A percentile compares a stretch with the other conserved stretches of the same genome.
These are phyloP conservation scores for Suhomyces bokatorum DNA, from an alignment of 1,139 yeast species.

Conservation along the genomic window DNA sequence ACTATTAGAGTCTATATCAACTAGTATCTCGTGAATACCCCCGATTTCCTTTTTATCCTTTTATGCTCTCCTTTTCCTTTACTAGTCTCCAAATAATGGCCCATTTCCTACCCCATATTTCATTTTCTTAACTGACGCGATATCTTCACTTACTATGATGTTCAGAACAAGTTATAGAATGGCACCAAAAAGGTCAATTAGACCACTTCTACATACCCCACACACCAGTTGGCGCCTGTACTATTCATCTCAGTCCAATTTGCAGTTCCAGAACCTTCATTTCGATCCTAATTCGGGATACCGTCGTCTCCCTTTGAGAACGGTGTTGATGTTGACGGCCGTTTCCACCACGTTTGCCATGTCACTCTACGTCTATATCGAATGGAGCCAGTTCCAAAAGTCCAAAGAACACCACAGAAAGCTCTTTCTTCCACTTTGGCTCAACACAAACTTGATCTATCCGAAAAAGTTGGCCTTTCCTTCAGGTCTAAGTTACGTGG, in stretches of 20 bases:
- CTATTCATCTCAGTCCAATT: not conserved
- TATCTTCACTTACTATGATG: no score
- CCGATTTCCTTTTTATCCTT: no score
- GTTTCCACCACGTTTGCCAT: conserved; percentile 29
- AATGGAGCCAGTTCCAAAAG: conserved; percentile 20
- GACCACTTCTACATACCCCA: not conserved
- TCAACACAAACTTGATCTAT: conserved; percentile 28
- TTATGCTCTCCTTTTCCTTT: no score
- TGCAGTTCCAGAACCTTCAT: conserved; percentile 5
- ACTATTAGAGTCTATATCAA: no score
- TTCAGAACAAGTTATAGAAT: not conserved
- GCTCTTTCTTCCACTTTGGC: conserved; percentile 36
- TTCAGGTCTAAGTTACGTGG: conserved; percentile 28
- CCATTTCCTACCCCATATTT: no score
- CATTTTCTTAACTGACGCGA: no score
- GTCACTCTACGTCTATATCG: conserved; percentile 25
- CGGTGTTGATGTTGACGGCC: conserved; percentile 24
- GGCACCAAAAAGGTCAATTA: not conserved
- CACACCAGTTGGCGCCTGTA: not conserved
- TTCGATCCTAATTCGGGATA: conserved; percentile 6
- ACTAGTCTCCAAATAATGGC: no score
- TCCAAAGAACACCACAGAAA: conserved; percentile 11
- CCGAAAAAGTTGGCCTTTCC: conserved; percentile 27
- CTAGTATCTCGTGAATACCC: no score
- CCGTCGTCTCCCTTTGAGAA: conserved; percentile 21